Conservation (phyloP, 805 yeast genomes). For the Helenozyma rhizophorensis region DNA sequence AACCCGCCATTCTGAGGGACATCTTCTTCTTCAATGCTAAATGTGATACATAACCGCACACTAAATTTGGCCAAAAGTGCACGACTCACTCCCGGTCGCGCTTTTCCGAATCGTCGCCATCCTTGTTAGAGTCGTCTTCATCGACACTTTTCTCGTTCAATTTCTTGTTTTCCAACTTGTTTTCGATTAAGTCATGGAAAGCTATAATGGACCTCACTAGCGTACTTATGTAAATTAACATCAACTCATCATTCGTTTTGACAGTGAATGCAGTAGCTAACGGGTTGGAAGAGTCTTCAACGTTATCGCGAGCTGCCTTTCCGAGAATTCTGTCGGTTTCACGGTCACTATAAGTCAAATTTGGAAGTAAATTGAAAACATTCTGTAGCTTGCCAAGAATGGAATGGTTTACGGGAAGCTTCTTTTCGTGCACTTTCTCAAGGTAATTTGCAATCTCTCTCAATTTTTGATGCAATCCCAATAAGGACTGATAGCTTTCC, state of each 20-base stretch:
- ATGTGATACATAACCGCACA: no score
- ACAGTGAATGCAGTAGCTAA: constrained; percentile 79
- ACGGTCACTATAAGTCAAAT: constrained; percentile 39
- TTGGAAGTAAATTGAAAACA: constrained; percentile 89
- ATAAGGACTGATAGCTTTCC: constrained; percentile 80
- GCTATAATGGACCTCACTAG: constrained; percentile 92
- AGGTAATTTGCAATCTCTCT: constrained; percentile 74
- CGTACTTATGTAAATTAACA: constrained; percentile 87
- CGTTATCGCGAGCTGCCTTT: constrained; percentile 5
- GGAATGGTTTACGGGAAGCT: constrained; percentile 82
- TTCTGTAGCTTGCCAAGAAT: constrained; percentile 92
- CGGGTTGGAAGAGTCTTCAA: constrained; percentile 38
- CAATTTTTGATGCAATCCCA: constrained; percentile 78
- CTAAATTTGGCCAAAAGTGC: constrained; percentile 8
- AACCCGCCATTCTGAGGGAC: constrained; percentile 16
- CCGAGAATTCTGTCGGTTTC: constrained; percentile 8
- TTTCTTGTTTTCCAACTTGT: constrained; percentile 75
- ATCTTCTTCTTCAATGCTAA: no score
- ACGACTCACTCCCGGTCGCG: constrained; percentile 6
- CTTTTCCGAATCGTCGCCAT: constrained; percentile 1
- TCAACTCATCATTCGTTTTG: constrained; percentile 93
- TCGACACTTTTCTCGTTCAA: constrained; percentile 21
- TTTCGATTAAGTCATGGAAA: constrained; percentile 93
- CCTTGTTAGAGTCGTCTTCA: not conserved
- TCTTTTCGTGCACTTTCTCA: constrained; percentile 63